phyloP scores from a whole-genome alignment of 2,329 filamentous ascomycete species.

The Teratosphaeria zuluensis region DNA sequence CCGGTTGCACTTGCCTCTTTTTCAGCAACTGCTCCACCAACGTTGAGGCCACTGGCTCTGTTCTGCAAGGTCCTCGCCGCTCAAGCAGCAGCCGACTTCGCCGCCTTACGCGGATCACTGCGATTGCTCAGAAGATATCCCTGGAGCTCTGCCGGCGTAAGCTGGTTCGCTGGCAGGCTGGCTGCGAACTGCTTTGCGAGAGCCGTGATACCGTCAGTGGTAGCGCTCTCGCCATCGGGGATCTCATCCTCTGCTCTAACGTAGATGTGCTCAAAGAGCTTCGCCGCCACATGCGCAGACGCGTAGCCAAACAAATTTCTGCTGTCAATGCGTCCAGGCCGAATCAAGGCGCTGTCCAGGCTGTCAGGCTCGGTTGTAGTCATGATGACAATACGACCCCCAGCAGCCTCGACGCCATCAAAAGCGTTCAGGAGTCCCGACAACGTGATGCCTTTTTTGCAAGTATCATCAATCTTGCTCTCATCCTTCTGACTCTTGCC shows the following conservation, averaged over 20 bases:
- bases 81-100: no score
- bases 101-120: not conserved
- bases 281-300: not conserved
- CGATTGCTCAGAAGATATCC: not conserved
- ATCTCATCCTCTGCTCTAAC: not conserved
- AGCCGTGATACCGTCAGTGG: not conserved
- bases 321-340: slow-evolving; percentile 57
- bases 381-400: slow-evolving; percentile 69
- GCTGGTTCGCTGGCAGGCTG: not conserved
- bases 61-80: no score
- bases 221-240: not conserved
- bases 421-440: slow-evolving; percentile 72
- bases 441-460: no score
- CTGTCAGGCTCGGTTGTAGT: slow-evolving; percentile 65
- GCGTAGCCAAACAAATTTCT: not conserved
- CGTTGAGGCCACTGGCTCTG: no score
- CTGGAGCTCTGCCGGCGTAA: not conserved
- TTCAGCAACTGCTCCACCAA: no score
- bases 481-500: not conserved
- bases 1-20: no score
- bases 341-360: slow-evolving; percentile 61
- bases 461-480: no score
- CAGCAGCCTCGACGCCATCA: slow-evolving; percentile 66
- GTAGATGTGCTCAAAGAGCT: not conserved
- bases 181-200: not conserved